Evolutionary conservation across 2,329 filamentous ascomycete genomes (phyloP).

Genomic region (Zymoseptoria tritici): DNA sequence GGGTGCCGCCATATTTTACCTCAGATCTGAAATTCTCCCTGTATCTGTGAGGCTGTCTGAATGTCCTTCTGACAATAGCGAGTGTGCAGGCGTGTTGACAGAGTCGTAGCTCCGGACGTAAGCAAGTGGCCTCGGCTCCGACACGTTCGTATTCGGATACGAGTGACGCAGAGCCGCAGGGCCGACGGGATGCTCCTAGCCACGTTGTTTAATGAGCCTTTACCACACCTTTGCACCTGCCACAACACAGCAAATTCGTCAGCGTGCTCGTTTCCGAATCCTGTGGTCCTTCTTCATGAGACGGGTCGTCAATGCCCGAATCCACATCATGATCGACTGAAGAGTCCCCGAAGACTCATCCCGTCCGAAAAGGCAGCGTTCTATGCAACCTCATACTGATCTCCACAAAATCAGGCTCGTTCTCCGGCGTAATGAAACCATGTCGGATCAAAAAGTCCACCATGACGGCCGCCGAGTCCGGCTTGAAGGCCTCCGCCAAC

Average conservation of each 20-base stretch:
- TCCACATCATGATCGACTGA: not conserved
- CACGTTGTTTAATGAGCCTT: too few species aligned
- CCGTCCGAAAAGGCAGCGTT: conserved; percentile 61
- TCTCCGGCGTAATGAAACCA: conserved; percentile 67
- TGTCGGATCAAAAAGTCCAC: conserved; percentile 84
- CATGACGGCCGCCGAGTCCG: conserved; percentile 78
- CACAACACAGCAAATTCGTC: too few species aligned
- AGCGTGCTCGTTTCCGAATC: too few species aligned
- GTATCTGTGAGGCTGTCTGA: not conserved
- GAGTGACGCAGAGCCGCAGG: too few species aligned
- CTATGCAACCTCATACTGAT: conserved; percentile 70
- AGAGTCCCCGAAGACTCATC: not conserved
- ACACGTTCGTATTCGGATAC: too few species aligned
- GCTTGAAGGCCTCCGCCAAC: conserved; percentile 70
- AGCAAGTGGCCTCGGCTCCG: too few species aligned
- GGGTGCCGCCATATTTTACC: conserved; percentile 9
- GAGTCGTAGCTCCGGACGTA: too few species aligned
- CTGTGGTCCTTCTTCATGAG: too few species aligned
- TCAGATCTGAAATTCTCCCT: too few species aligned
- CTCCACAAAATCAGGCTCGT: conserved; percentile 69
- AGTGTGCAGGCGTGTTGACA: not conserved
- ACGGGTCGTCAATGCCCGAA: not conserved
- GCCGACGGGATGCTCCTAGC: too few species aligned
- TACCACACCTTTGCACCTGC: too few species aligned
- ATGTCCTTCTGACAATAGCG: not conserved